Conservation (phyloP, 306 rosid species). For the Parietaria judaica region DNA sequence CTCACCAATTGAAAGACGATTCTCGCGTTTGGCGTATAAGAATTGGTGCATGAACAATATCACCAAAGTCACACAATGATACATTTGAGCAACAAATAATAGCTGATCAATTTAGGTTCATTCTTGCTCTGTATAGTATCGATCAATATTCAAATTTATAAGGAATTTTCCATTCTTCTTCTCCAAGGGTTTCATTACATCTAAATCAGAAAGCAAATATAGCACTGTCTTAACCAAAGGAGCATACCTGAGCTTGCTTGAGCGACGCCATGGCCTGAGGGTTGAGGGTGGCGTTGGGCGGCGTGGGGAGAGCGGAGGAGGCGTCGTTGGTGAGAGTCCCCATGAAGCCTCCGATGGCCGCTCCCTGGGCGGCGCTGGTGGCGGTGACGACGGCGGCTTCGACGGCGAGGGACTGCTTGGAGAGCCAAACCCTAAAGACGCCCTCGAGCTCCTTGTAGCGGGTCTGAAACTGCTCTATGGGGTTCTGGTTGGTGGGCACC, state of each 20-base stretch:
- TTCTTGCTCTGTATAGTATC: too few species aligned
- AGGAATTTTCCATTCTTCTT: not conserved
- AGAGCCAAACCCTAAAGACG: conserved; percentile 56
- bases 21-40: too few species aligned
- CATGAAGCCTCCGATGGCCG: conserved; percentile 81
- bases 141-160: not conserved
- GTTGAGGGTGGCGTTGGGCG: conserved; percentile 57
- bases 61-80: too few species aligned
- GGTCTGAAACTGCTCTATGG: conserved; percentile 54
- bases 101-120: too few species aligned
- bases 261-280: conserved; percentile 91
- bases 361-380: conserved; percentile 89
- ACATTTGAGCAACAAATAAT: too few species aligned
- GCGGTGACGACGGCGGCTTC: conserved; percentile 83
- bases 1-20: too few species aligned
- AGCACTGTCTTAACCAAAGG: too few species aligned
- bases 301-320: conserved; percentile 55
- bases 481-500: conserved; percentile 50
- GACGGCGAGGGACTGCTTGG: conserved; percentile 71
- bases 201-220: too few species aligned
- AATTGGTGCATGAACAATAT: too few species aligned
- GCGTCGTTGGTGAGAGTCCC: conserved; percentile 64
- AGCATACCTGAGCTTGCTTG: conserved; percentile 79
- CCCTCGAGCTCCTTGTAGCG: conserved; percentile 58
- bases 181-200: too few species aligned